phyloP scores from a whole-genome alignment of 345 rosid genomes.

The Sonneratia alba region DNA sequence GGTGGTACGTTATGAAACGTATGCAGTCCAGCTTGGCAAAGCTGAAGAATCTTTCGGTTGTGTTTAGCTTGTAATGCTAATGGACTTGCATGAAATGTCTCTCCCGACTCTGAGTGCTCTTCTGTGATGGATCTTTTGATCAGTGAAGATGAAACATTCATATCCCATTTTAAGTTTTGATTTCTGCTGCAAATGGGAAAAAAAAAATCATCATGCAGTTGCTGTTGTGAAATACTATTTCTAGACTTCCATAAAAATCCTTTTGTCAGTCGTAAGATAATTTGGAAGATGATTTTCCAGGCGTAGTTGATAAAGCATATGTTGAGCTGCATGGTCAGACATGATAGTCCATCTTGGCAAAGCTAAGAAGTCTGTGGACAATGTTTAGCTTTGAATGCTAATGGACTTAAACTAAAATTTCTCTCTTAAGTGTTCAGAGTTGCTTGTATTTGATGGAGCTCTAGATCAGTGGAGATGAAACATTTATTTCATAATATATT shows the following conservation, averaged over 20 bases:
- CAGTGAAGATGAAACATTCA: slow-evolving; percentile 20
- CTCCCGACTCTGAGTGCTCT: slow-evolving; percentile 7
- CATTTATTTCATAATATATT: slow-evolving; percentile 7
- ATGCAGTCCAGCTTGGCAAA: slow-evolving; percentile 18
- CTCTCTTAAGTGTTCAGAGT: slow-evolving; percentile 12
- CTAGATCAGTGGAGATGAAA: slow-evolving; percentile 25
- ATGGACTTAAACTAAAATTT: slow-evolving; percentile 25
- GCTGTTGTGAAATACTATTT: neutral
- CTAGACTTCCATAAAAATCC: neutral
- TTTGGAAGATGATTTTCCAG: neutral
- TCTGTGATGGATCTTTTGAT: slow-evolving; percentile 17
- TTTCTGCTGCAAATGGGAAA: neutral
- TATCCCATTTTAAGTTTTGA: no score
- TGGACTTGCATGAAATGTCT: slow-evolving; percentile 25
- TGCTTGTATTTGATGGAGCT: slow-evolving; percentile 9
- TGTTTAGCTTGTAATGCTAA: slow-evolving; percentile 38
- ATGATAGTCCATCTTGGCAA: slow-evolving; percentile 16
- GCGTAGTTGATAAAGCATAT: neutral
- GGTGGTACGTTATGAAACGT: neutral
- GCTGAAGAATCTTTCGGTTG: slow-evolving; percentile 18
- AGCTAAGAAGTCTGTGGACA: slow-evolving; percentile 18
- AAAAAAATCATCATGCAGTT: no score
- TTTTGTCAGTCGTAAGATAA: neutral
- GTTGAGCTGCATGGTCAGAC: no score
- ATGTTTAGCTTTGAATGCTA: slow-evolving; percentile 39